phyloP scores from a whole-genome alignment of 169 alveolate species.

The Fabrea salina region DNA sequence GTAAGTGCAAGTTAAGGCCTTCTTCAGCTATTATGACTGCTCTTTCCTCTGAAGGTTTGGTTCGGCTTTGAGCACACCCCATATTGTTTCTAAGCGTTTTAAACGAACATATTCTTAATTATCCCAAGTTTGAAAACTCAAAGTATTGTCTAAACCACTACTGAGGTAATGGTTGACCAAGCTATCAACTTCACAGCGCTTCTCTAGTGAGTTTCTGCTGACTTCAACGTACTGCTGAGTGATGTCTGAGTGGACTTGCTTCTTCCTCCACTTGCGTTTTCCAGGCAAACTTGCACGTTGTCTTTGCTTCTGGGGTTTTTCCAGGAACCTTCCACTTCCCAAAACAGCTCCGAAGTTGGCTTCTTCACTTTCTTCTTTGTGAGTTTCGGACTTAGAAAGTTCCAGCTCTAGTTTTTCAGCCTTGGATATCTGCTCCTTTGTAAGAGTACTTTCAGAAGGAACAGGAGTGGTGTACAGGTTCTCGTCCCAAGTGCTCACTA shows the following conservation, averaged over 20 bases:
- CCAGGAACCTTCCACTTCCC: constrained; percentile 3
- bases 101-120: no score
- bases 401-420: constrained; percentile 4
- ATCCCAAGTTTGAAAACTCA: no score
- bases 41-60: not conserved
- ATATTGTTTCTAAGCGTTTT: no score
- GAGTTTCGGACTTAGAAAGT: not conserved
- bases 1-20: not conserved
- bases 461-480: constrained; percentile 46
- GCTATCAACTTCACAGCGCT: no score
- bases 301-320: no score
- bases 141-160: no score
- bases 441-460: not conserved
- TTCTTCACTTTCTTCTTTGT: constrained; percentile 28
- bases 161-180: no score
- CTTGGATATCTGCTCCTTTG: not conserved
- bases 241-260: no score
- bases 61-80: not conserved
- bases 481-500: constrained; percentile 44
- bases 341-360: constrained; percentile 27
- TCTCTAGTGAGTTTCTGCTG: no score
- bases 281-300: no score
- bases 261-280: no score
- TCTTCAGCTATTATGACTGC: not conserved
- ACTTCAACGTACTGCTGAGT: no score